Conservation (phyloP, 139 green algal genomes). For the Edaphochlamys debaryana region DNA sequence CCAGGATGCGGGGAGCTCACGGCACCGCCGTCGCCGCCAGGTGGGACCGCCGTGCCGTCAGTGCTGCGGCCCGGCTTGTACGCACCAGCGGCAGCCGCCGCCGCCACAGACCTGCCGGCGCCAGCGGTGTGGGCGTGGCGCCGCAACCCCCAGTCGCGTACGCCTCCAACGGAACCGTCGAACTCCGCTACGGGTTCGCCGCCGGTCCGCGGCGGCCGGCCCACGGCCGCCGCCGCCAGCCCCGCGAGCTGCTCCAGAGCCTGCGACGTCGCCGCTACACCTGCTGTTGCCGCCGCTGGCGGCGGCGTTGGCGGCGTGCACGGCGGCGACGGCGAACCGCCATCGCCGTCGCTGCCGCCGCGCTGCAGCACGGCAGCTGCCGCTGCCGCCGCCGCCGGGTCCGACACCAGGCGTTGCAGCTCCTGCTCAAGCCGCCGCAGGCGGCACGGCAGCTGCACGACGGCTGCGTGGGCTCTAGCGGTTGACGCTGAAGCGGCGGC, state of each 20-base stretch:
- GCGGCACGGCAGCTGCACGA: not conserved
- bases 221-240: not conserved
- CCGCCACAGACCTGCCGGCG: not conserved
- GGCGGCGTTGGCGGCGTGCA: not conserved
- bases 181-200: constrained; percentile 25
- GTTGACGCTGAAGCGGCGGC: too few relatives aligned
- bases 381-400: not conserved
- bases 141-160: not conserved
- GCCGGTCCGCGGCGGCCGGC: not conserved
- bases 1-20: too few relatives aligned
- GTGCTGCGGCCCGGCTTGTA: too few relatives aligned
- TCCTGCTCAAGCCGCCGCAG: not conserved
- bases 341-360: not conserved
- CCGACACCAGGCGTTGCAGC: not conserved
- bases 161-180: not conserved
- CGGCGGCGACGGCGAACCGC: too few relatives aligned
- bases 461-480: too few relatives aligned
- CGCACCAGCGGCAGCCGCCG: not conserved
- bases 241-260: not conserved
- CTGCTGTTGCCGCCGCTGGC: not conserved
- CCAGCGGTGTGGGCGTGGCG: not conserved
- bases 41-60: too few relatives aligned
- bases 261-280: not conserved
- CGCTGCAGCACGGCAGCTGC: not conserved
- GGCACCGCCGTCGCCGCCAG: too few relatives aligned